These are phyloP conservation scores for Vicia villosa DNA, from an alignment of 306 rosid genomes.

Conservation along the genomic window DNA sequence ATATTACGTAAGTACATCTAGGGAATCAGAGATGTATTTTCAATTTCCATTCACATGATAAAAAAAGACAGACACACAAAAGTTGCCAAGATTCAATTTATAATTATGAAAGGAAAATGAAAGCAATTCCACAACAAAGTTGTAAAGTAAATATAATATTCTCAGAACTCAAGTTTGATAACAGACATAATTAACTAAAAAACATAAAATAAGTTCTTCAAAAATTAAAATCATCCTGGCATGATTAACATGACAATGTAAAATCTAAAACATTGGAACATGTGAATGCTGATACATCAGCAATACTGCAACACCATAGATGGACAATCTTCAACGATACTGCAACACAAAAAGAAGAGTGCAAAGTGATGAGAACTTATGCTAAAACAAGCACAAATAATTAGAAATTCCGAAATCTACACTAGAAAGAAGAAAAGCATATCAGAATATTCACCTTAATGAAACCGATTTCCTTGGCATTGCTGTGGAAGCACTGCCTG, in stretches of 20 bases:
- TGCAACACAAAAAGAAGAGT: conserved; percentile 41
- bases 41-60: neutral
- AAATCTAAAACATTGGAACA: too few relatives aligned
- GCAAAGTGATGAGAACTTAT: neutral
- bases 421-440: neutral
- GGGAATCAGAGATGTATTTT: too few relatives aligned
- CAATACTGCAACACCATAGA: neutral
- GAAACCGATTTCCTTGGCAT: conserved; percentile 97
- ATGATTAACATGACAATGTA: neutral
- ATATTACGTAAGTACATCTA: too few relatives aligned
- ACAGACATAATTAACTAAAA: conserved; percentile 11
- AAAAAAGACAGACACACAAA: neutral
- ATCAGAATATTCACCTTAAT: conserved; percentile 58
- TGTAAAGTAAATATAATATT: conserved; percentile 18
- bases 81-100: conserved; percentile 5
- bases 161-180: conserved; percentile 25
- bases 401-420: neutral
- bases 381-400: neutral
- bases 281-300: too few relatives aligned
- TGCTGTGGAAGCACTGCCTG: conserved; percentile 98
- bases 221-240: conserved; percentile 19
- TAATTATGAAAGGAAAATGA: neutral
- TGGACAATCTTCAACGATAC: conserved; percentile 52
- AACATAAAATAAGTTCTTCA: conserved; percentile 30
- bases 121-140: conserved; percentile 7